Evolutionary conservation across 2,329 filamentous ascomycete species (phyloP), one percentile per base, ranked within the genome.

Genomic region (Aspergillus sp.): DNA sequence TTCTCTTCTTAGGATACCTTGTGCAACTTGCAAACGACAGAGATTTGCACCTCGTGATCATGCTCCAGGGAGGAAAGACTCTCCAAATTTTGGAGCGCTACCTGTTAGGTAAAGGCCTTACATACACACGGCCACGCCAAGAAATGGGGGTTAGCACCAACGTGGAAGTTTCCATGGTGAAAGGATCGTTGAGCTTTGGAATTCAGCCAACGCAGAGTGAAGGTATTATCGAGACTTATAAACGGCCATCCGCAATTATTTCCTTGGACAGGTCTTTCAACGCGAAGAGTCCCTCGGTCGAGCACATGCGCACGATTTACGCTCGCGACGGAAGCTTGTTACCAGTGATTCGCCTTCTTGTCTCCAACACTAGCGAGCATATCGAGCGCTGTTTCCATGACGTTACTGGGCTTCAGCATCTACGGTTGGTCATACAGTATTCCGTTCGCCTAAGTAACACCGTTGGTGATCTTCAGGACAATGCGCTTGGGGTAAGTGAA

Each of bases 321-420:
- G 63, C 62, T 49, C 63, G 56, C 3, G 59, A 63, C 46, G 64
- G 59, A 19, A 56, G 55, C 35, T 58, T 71, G 39, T 56, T 74
- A 19, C 73, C 73, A 2, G 67, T 74, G 37, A 62, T 75, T 41
- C 69, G 70, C 47, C 58, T 75, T 5, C 52, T 74, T 25, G 60
- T 74, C 17, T 62, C 70, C n/a, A 75, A 74, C 50, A 69, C 70
- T 1, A 67, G 66, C 35, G 73, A 75, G 49, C 73, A 75, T 53
- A 67, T 74, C 33, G 65, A 69, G 45, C 63, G 64, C 38, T 75
- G 71, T 51, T 61, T 74, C 25, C 68, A 72, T 4, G 57, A 67
- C 33, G 50, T 65, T 17, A 53, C 63, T 2, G 63, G 67, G 27
- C 44, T 61, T 2, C 62, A 68, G 38, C 60, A 59, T 22, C 58